phyloP scores from a whole-genome alignment of 169 alveolate species.

The Ichthyophthirius multifiliis region DNA sequence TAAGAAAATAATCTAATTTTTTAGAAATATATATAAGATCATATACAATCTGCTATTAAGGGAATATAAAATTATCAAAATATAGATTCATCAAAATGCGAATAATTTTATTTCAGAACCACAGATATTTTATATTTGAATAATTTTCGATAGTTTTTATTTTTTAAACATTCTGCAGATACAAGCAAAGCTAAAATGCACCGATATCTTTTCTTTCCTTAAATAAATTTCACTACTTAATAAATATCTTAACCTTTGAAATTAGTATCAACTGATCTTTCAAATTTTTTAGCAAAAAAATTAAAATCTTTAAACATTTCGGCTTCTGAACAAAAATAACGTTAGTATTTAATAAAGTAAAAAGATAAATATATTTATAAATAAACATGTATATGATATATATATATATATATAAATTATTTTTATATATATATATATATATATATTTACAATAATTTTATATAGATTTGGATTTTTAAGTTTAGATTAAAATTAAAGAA shows the following conservation, averaged over 20 bases:
- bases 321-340: background rate
- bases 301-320: background rate
- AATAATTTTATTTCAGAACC: background rate
- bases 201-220: background rate
- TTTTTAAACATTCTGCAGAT: background rate
- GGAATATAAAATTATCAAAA: background rate
- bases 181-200: background rate
- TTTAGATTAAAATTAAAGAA: conserved; percentile 1
- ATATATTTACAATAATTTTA: background rate
- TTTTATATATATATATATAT: background rate
- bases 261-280: conserved; percentile 1
- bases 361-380: background rate
- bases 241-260: background rate
- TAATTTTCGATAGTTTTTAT: background rate
- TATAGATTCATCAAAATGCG: background rate
- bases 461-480: conserved; percentile 5
- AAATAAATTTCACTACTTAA: background rate
- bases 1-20: no score
- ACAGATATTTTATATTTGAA: conserved; percentile 7
- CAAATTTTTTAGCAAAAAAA: background rate
- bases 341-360: background rate
- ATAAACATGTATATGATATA: no score
- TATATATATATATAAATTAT: no score
- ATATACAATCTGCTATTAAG: no score
- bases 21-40: no score